Evolutionary conservation across 2,329 filamentous ascomycete genomes (phyloP).

Genomic region (Exophiala aquamarina): DNA sequence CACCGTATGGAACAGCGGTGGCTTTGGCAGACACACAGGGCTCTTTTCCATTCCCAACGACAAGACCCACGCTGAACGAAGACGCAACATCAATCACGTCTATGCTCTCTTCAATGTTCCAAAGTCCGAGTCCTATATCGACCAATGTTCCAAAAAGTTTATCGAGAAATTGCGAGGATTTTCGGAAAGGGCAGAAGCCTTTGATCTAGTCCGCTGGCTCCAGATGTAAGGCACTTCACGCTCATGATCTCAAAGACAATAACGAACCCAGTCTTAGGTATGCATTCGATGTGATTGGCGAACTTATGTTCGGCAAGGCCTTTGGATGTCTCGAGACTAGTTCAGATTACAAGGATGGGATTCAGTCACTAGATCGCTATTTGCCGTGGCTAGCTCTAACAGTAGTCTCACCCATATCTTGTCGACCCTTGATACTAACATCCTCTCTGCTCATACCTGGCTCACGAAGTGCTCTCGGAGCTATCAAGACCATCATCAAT

Average conservation of each 20-base stretch:
- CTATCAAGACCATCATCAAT: conserved; percentile 29
- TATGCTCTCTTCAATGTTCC: conserved; percentile 36
- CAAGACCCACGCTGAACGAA: conserved; percentile 29
- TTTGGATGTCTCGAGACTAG: conserved; percentile 44
- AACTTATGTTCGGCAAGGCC: conserved; percentile 40
- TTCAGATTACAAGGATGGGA: conserved; percentile 39
- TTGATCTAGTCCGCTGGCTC: conserved; percentile 31
- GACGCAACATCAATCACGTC: conserved; percentile 30
- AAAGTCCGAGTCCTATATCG: conserved; percentile 31
- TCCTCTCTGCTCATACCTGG: conserved; percentile 27
- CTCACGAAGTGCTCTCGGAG: conserved; percentile 29
- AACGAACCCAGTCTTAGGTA: too few species aligned
- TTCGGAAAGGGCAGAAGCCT: conserved; percentile 13
- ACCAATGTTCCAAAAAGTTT: conserved; percentile 29
- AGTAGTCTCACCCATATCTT: conserved; percentile 32
- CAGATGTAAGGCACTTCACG: conserved; percentile 28
- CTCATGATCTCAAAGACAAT: too few species aligned
- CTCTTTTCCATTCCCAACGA: conserved; percentile 29
- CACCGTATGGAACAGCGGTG: conserved; percentile 23
- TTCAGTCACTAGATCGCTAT: conserved; percentile 37
- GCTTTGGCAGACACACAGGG: conserved; percentile 28
- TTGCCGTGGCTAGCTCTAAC: conserved; percentile 35
- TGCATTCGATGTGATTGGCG: conserved; percentile 46
- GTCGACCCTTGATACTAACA: conserved; percentile 31
- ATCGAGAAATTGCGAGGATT: conserved; percentile 23